Evolutionary conservation across 306 rosid genomes (phyloP).

Genomic region (Dicorynia guianensis): DNA sequence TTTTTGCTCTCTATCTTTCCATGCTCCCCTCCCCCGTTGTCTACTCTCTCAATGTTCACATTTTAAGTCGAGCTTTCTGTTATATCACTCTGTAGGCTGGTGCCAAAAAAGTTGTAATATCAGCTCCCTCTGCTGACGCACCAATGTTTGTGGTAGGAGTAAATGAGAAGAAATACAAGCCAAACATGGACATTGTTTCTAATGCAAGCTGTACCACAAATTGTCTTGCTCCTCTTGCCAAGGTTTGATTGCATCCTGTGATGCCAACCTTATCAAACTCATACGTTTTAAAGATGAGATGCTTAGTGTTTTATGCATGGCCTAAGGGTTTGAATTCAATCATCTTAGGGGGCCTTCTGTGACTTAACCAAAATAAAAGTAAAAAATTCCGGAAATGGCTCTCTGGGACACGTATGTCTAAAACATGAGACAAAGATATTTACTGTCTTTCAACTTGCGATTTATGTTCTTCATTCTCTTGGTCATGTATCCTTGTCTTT

Average conservation of each 20-base stretch:
- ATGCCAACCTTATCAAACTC: conserved; percentile 12
- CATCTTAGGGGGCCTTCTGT: neutral
- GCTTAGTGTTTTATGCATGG: neutral
- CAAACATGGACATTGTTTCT: conserved; percentile 88
- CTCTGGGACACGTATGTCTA: neutral
- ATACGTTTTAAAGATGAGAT: neutral
- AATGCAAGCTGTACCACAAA: conserved; percentile 99
- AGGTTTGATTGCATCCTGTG: conserved; percentile 59
- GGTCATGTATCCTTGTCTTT: neutral
- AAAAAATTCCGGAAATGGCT: neutral
- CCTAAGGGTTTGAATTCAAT: conserved; percentile 6
- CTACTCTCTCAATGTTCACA: neutral
- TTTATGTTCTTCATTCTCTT: neutral
- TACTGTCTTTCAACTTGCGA: neutral
- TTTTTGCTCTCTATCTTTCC: neutral
- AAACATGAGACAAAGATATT: conserved; percentile 5
- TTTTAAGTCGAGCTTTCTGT: conserved; percentile 34
- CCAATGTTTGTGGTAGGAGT: conserved; percentile 99
- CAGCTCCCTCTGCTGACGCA: conserved; percentile 99
- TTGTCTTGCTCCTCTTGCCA: conserved; percentile 99
- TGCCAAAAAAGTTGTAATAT: conserved; percentile 92
- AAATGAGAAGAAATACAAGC: conserved; percentile 79
- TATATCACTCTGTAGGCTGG: conserved; percentile 72
- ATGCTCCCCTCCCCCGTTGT: neutral
- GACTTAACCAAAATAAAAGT: neutral